phyloP scores from a whole-genome alignment of 176 grass and related monocot genomes.

The Hordeum marinum region DNA sequence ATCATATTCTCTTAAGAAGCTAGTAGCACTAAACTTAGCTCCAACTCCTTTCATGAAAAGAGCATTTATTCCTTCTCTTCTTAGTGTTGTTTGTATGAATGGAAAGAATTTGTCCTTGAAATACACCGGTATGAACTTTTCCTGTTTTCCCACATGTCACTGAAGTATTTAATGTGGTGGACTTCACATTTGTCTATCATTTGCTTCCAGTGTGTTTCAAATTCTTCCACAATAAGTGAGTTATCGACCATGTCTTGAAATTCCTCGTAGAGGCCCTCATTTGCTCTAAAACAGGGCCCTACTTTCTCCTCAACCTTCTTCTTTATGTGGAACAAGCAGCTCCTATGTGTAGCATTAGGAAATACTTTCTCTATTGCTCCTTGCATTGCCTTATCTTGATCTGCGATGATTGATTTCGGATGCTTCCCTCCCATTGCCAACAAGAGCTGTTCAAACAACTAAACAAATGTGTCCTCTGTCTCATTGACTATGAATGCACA shows the following conservation, averaged over 20 bases:
- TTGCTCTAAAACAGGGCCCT: not conserved
- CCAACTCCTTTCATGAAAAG: not conserved
- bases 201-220: not conserved
- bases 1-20: not conserved
- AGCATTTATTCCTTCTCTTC: not conserved
- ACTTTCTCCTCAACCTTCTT: not conserved
- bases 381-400: not conserved
- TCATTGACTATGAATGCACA: no score
- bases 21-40: not conserved
- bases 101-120: not conserved
- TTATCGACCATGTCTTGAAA: not conserved
- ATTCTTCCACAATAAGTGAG: not conserved
- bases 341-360: not conserved
- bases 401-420: not conserved
- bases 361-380: not conserved
- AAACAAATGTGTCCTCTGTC: no score
- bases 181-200: not conserved
- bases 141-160: not conserved
- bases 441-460: no score
- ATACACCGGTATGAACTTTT: not conserved
- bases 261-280: not conserved
- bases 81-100: not conserved
- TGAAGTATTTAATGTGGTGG: not conserved
- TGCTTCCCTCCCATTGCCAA: no score
- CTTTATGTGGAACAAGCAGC: not conserved